Evolutionary conservation across 164 flowering plant species (phyloP), one percentile per base, ranked within the genome.

Genomic region (Annona squamosa): DNA sequence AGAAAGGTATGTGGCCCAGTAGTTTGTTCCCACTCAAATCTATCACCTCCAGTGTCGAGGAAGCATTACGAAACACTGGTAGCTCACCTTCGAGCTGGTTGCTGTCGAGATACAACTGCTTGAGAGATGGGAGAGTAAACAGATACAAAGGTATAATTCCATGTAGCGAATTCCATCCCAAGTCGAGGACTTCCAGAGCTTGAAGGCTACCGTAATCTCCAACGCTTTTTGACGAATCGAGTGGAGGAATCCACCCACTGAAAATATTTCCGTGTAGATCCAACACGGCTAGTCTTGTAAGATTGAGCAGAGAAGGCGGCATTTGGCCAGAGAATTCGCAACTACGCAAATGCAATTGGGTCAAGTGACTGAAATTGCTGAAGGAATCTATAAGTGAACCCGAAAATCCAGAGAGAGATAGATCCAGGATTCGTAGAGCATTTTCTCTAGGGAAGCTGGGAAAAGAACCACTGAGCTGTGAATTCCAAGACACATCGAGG

Each of bases 261-360:
- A 88, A 78, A 0, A 12, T 18, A 75, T 89, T 89, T 16, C 0
- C 5, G 1, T 88, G 82, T 1, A 89, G 48, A 59, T 89, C 90
- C 67, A 89, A 16, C 72, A 74, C 68, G 43, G 37, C 74, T 6
- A 89, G 81, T 42, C 72, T 68, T 4, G 68, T 56, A 45, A 87
- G 83, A 1, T 74, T 71, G 17, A 45, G 59, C 65, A 84, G 44
- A 0, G 85, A 77, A 2, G 26, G 18, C 3, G 88, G 91, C 1
- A 88, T 67, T 9, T 63, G 0, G 48, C 89, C 91, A 46, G 37
- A 68, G 44, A 86, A 84, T n/a, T 57, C 41, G 72, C 86, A 81
- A 41, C 10, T 7, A 1, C 9, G 1, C 3, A 86, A 68, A 3
- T 79, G 80, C 44, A 88, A n/a, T n/a, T 9, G 74, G 19, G 79